Evolutionary conservation across 2,329 filamentous ascomycete species (phyloP), one percentile per base, ranked within the genome.

Genomic region (Aspergillus japonicus): DNA sequence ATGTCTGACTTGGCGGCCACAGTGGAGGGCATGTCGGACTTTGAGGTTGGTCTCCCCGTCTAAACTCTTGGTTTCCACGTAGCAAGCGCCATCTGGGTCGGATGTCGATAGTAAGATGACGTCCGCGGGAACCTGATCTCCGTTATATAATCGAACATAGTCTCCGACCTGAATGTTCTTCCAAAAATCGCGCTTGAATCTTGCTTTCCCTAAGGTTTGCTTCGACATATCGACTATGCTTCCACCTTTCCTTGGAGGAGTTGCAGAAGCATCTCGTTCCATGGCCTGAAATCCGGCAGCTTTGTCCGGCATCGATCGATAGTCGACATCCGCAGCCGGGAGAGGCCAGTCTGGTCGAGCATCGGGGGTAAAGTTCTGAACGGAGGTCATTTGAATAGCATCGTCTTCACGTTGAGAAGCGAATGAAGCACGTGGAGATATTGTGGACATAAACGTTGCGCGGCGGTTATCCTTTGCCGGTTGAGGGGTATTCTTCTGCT

Each of bases 1-100:
- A 75, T 98, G 93, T 72, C 88, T 91, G 61, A 99, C 83, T 50
- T 86, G 82, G 56, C 90, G 88, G 12, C 93, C 91, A 70, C 91
- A 95, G 64, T 94, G 90, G 47, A 99, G 83, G 21, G 95, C 92
- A 71, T 94, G 91, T 60, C 95, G 89, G 62, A 97, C 92, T 77
- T 99, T 99, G 63, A 99, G 80, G 70, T 99, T 99, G 2, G 95
- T 99, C 78, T 99, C 95, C 54, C 95, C 95, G 71, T 99, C 95
- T 80, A 99, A 75, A 73, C 96, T 98, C 81, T 98, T 99, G 2
- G 95, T 99, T 77, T 99, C 95, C 23, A 99, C 90, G 69, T 97
- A 99, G 77, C 95, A 99, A 42, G 91, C 91, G 54, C 95, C 95
- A 68, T 99, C 95, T 0, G 89, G 85, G 68, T 98, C 95, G 2